Evolutionary conservation across 2,329 filamentous ascomycete genomes (phyloP), one percentile per base, ranked within the genome.

Genomic region (Alternaria sp.): DNA sequence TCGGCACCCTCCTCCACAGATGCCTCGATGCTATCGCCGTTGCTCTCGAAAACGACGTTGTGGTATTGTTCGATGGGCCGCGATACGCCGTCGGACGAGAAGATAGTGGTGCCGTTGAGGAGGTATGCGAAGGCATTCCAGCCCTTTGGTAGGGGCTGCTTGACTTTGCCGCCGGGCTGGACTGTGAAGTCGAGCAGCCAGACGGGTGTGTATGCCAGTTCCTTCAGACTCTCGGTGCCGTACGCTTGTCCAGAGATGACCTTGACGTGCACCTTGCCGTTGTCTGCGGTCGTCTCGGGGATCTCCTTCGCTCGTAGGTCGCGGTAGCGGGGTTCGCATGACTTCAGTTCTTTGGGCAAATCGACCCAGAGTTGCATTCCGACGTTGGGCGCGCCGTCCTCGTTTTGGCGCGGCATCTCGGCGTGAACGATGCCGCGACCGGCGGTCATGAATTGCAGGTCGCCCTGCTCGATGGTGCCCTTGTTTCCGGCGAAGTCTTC

Each of bases 281-380:
- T 88, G 71, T 96, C 92, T 28, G 88, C 82, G 8, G 86, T 87
- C n/a, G 88, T 92, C 4, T 83, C 75, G 0, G 95, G 95, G 71
- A 98, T 95, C 82, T 98, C 95, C 5, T 78, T 78, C 0, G 91
- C 91, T 55, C 88, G 85, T 55, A 98, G 83, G 79, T 98, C 95
- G 60, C 95, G 91, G 81, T 98, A 98, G 49, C 95, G 88, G 41
- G 95, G 95, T 80, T 98, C 95, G 83, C 93, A 97, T 70, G 84
- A 85, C 85, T 98, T 98, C 58, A 97, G 85, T 41, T 90, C 81
- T 74, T 88, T 82, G 6, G 96, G 95, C 11, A 98, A 84, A 78
- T 98, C 95, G 50, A 98, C 94, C 95, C 96, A 98, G 21, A 98
- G 86, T 83, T 98, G 96, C 82, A 98, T 88, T 33, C 95, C 95